Conservation (phyloP, 2,329 filamentous ascomycete species). For the Harringtonia aguacate region DNA sequence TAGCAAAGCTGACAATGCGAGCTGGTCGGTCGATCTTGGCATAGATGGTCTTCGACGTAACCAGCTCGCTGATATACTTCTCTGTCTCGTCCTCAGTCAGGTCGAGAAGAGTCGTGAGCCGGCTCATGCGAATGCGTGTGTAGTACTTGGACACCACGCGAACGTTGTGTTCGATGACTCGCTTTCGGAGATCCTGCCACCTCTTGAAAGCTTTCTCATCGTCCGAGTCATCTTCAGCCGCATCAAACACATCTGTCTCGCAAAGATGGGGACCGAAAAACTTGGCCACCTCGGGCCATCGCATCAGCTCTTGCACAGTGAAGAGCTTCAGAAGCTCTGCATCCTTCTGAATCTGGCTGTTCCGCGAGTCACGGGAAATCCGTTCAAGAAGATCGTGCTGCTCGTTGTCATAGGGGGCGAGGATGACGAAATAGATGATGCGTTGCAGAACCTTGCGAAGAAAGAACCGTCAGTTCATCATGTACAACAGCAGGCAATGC, state of each 20-base stretch:
- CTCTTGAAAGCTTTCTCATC: conserved; percentile 76
- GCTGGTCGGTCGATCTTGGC: conserved; percentile 95
- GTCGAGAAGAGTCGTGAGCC: conserved; percentile 83
- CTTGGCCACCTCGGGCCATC: conserved; percentile 88
- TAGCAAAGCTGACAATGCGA: conserved; percentile 84
- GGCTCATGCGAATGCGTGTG: conserved; percentile 87
- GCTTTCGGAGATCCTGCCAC: conserved; percentile 93
- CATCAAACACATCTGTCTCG: conserved; percentile 81
- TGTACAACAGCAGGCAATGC: not conserved
- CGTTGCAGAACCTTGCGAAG: conserved; percentile 66
- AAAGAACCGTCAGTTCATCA: not conserved
- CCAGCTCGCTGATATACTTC: conserved; percentile 95
- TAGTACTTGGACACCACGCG: conserved; percentile 98
- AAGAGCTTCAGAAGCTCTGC: conserved; percentile 86
- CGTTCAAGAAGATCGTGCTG: conserved; percentile 95
- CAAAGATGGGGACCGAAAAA: conserved; percentile 83
- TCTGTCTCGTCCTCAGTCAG: conserved; percentile 92
- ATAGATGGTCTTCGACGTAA: conserved; percentile 95
- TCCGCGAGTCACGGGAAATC: conserved; percentile 75
- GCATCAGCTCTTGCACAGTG: conserved; percentile 93
- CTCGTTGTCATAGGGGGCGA: conserved; percentile 96
- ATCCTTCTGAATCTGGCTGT: conserved; percentile 66
- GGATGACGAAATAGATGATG: conserved; percentile 95
- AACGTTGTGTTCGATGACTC: conserved; percentile 98
- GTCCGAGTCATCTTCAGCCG: conserved; percentile 47